Conservation (phyloP, 2,329 filamentous ascomycete genomes). For the Neofusicoccum laricinum region DNA sequence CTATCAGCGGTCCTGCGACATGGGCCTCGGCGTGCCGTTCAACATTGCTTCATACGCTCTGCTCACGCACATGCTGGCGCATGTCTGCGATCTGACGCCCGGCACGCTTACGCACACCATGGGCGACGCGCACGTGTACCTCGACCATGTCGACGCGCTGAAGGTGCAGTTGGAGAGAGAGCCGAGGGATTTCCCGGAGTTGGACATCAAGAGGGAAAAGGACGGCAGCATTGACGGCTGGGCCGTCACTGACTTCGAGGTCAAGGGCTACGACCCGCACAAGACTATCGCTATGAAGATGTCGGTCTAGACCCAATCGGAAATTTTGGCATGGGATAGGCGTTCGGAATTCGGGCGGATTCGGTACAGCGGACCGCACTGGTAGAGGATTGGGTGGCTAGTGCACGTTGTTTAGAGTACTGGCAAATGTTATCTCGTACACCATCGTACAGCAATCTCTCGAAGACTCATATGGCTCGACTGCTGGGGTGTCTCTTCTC, state of each 20-base stretch:
- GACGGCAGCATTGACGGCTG: conserved; percentile 84
- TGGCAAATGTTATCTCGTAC: neutral
- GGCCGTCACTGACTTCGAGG: conserved; percentile 81
- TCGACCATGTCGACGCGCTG: conserved; percentile 87
- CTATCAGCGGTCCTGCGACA: conserved; percentile 93
- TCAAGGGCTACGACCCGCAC: conserved; percentile 86
- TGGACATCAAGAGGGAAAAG: conserved; percentile 68
- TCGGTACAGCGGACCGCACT: neutral
- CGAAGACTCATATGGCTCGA: too few relatives aligned
- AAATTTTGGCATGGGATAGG: neutral
- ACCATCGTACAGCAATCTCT: neutral
- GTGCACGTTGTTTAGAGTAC: neutral
- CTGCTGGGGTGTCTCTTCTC: neutral
- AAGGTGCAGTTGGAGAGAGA: conserved; percentile 75
- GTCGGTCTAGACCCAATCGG: conserved; percentile 64
- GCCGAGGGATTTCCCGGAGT: conserved; percentile 74
- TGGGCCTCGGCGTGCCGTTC: conserved; percentile 95
- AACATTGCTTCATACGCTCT: conserved; percentile 96
- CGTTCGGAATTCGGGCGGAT: neutral
- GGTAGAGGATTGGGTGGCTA: neutral
- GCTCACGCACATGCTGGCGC: conserved; percentile 91
- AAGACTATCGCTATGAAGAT: conserved; percentile 97
- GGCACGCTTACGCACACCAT: conserved; percentile 91
- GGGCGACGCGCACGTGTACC: conserved; percentile 97
- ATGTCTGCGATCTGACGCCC: conserved; percentile 78